phyloP scores from a whole-genome alignment of 2,329 filamentous ascomycete genomes.

The Clonostachys rosea region DNA sequence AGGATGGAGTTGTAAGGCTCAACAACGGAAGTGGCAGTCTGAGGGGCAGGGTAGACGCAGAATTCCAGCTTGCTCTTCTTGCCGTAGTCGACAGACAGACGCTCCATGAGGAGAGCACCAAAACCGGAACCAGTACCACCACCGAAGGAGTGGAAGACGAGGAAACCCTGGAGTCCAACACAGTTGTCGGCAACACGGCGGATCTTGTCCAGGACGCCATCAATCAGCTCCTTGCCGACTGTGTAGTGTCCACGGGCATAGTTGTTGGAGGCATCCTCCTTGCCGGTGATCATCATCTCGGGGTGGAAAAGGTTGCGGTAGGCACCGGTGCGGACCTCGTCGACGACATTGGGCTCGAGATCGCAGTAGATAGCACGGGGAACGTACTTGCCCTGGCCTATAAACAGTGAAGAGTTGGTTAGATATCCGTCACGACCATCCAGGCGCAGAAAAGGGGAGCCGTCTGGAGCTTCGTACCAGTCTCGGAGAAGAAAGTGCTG shows the following conservation, averaged over 20 bases:
- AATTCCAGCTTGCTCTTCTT: slow-evolving; percentile 99
- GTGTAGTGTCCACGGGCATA: slow-evolving; percentile 99
- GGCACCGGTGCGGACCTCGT: slow-evolving; percentile 95
- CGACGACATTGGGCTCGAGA: slow-evolving; percentile 99
- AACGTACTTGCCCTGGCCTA: slow-evolving; percentile 98
- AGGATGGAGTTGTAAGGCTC: slow-evolving; percentile 99
- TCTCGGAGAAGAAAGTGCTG: slow-evolving; percentile 99
- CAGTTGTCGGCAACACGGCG: slow-evolving; percentile 97
- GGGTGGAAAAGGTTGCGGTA: slow-evolving; percentile 98
- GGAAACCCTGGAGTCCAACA: slow-evolving; percentile 95
- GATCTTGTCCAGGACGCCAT: slow-evolving; percentile 96
- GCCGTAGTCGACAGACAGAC: slow-evolving; percentile 96
- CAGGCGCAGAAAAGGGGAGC: background rate
- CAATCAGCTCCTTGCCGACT: slow-evolving; percentile 98
- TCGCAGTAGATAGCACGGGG: slow-evolving; percentile 99
- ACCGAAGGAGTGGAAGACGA: slow-evolving; percentile 99
- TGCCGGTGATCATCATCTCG: slow-evolving; percentile 99
- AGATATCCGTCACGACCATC: background rate
- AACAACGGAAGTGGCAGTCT: slow-evolving; percentile 94
- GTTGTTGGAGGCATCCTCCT: slow-evolving; percentile 99
- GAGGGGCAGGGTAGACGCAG: slow-evolving; percentile 96
- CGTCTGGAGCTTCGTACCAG: slow-evolving; percentile 57
- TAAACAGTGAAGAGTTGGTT: background rate
- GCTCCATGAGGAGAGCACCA: slow-evolving; percentile 97
- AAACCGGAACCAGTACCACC: slow-evolving; percentile 98